phyloP scores from a whole-genome alignment of 495 filamentous ascomycete species.

The Podospora didyma region DNA sequence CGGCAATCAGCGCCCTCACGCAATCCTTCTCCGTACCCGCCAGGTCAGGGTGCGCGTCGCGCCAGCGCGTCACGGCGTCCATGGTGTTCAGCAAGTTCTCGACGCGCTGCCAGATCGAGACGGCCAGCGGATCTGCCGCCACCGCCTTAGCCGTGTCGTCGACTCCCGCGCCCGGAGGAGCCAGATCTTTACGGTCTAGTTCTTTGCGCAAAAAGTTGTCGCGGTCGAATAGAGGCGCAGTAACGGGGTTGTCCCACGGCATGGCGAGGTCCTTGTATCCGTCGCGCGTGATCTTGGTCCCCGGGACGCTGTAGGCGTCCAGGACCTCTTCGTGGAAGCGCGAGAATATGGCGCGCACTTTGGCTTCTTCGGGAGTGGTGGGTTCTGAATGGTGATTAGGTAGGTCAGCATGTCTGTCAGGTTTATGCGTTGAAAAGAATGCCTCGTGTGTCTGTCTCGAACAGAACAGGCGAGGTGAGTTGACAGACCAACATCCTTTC shows the following conservation, averaged over 20 bases:
- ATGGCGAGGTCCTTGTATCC: conserved; percentile 43
- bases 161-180: no score
- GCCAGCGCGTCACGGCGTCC: conserved; percentile 46
- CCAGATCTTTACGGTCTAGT: no score
- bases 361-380: conserved; percentile 18
- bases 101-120: conserved; percentile 7
- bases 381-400: conserved; percentile 23
- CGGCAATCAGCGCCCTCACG: neutral
- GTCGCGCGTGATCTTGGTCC: conserved; percentile 33
- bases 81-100: conserved; percentile 31
- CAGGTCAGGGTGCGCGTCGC: conserved; percentile 37
- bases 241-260: conserved; percentile 43
- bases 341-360: conserved; percentile 23
- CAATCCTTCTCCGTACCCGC: conserved; percentile 18
- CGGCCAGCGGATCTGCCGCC: no score
- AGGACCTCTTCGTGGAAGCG: conserved; percentile 29
- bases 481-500: conserved; percentile 14
- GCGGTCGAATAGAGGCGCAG: no score
- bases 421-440: no score
- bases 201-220: no score
- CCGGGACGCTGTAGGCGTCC: conserved; percentile 28
- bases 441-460: no score
- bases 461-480: neutral
- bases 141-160: neutral
- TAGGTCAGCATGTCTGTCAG: neutral